A percentile compares a stretch with the other conserved stretches of the same genome.
These are phyloP conservation scores for Nakazawaea sp. DNA, from an alignment of 805 yeast species.

Conservation along the genomic window DNA sequence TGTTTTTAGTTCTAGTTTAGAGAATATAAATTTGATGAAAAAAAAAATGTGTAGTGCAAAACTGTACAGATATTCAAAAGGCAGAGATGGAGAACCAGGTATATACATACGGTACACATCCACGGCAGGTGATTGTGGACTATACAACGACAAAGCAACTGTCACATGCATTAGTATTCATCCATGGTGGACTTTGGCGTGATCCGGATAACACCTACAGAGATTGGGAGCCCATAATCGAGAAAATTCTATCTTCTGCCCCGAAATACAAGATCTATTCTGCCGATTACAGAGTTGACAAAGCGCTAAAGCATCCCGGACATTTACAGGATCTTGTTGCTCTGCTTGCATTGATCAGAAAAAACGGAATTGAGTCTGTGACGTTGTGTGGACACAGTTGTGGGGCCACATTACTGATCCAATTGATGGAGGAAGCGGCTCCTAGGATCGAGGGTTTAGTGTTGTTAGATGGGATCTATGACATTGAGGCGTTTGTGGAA, in stretches of 20 bases:
- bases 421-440: constrained; percentile 17
- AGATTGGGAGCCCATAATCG: constrained; percentile 35
- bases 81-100: too few relatives aligned
- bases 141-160: constrained; percentile 10
- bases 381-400: constrained; percentile 69
- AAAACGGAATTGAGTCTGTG: constrained; percentile 16
- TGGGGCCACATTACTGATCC: constrained; percentile 65
- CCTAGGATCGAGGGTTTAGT: constrained; percentile 18
- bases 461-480: constrained; percentile 68
- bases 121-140: constrained; percentile 5
- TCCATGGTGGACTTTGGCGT: constrained; percentile 92
- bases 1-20: not conserved
- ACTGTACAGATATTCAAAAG: too few relatives aligned
- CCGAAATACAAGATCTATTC: constrained; percentile 24
- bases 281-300: constrained; percentile 62
- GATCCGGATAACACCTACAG: constrained; percentile 55
- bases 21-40: too few relatives aligned
- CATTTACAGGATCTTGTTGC: constrained; percentile 49
- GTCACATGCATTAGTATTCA: constrained; percentile 38
- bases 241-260: constrained; percentile 13
- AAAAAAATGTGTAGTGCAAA: not conserved
- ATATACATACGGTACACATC: constrained; percentile 7
- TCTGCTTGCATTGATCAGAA: constrained; percentile 27
- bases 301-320: constrained; percentile 52
- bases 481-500: constrained; percentile 37